These are phyloP conservation scores for Aspergillus fructus DNA, from an alignment of 2,329 filamentous ascomycete species.

Conservation along the genomic window DNA sequence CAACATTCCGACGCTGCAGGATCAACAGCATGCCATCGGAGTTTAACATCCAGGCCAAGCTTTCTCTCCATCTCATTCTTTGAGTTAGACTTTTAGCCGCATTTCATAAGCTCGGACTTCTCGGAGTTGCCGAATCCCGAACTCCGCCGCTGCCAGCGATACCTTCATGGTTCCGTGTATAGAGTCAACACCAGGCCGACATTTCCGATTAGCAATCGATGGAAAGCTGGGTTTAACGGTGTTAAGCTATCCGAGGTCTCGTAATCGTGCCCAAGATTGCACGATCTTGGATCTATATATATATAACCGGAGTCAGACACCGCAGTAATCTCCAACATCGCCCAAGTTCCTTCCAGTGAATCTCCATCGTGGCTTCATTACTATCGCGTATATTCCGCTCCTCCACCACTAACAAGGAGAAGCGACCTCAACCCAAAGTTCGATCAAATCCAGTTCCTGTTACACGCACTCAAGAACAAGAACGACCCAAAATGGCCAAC, in stretches of 20 bases:
- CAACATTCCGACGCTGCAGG: not conserved
- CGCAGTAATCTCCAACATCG: no score
- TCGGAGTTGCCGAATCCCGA: not conserved
- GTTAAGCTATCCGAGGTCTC: not conserved
- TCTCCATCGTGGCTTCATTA: not conserved
- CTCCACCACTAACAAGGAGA: not conserved
- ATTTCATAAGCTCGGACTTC: not conserved
- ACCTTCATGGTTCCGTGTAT: not conserved
- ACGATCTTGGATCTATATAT: not conserved
- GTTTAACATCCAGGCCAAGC: not conserved
- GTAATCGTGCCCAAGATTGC: not conserved
- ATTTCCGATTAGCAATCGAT: not conserved
- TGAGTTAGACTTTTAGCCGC: no score
- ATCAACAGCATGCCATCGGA: not conserved
- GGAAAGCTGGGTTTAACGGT: not conserved
- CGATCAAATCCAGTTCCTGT: no score
- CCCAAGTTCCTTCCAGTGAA: no score
- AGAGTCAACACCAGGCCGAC: not conserved
- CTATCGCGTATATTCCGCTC: not conserved
- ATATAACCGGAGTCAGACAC: no score
- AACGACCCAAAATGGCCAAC: not conserved
- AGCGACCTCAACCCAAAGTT: not conserved
- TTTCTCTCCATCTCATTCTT: not conserved
- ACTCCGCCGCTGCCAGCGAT: not conserved
- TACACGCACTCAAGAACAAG: not conserved